A percentile compares a stretch with the other conserved stretches of the same genome.
Conservation (phyloP, 768 basidiomycete species). For the Calvatia gigantea region DNA sequence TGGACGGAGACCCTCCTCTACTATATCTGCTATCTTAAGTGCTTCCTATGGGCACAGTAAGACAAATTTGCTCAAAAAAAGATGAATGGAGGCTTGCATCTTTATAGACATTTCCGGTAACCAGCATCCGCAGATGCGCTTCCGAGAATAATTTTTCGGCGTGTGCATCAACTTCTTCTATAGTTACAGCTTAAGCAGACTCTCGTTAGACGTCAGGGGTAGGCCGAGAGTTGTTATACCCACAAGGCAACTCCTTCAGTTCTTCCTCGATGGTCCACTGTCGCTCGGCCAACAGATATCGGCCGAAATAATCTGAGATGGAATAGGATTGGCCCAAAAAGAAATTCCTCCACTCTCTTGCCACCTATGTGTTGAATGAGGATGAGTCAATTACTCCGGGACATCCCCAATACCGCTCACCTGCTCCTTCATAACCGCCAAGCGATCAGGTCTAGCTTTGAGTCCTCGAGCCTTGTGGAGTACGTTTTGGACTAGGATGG, state of each 20-base stretch:
- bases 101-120: constrained; percentile 81
- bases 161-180: constrained; percentile 67
- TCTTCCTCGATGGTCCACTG: constrained; percentile 80
- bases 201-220: neutral
- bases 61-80: neutral
- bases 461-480: constrained; percentile 65
- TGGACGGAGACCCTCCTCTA: constrained; percentile 61
- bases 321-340: constrained; percentile 80
- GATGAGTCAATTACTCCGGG: constrained; percentile 1
- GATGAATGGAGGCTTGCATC: constrained; percentile 48
- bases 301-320: constrained; percentile 72
- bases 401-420: constrained; percentile 30
- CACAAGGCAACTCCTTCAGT: constrained; percentile 70
- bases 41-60: constrained; percentile 57
- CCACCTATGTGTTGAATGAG: constrained; percentile 42
- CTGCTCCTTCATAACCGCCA: constrained; percentile 83
- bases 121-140: constrained; percentile 68
- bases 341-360: constrained; percentile 83
- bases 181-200: constrained; percentile 58
- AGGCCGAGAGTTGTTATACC: constrained; percentile 23
- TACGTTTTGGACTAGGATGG: constrained; percentile 68
- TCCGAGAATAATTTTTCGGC: constrained; percentile 55
- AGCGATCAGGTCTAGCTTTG: constrained; percentile 63
- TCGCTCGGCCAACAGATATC: constrained; percentile 65
- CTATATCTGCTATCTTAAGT: constrained; percentile 62